These are phyloP conservation scores for Imleria badia DNA, from an alignment of 768 basidiomycete genomes.

Conservation along the genomic window DNA sequence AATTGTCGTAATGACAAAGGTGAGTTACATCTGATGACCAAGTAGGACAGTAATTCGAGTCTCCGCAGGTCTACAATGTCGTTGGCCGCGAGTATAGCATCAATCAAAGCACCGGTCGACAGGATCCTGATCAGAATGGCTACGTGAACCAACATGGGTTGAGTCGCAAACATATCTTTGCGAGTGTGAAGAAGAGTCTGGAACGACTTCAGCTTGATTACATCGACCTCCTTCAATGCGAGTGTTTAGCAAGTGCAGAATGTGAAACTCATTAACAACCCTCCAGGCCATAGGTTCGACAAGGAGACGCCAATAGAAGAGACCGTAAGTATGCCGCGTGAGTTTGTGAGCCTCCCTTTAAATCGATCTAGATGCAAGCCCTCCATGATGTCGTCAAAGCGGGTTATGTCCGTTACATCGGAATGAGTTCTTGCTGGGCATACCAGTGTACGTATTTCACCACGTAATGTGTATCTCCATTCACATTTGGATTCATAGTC, in stretches of 20 bases:
- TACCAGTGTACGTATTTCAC: constrained; percentile 35
- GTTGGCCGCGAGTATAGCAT: constrained; percentile 20
- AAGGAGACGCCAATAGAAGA: constrained; percentile 50
- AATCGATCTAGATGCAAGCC: constrained; percentile 40
- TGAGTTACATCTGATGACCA: constrained; percentile 13
- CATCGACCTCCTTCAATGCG: constrained; percentile 58
- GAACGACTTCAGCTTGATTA: constrained; percentile 49
- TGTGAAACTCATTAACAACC: neutral
- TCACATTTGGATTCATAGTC: constrained; percentile 23
- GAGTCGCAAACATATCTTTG: constrained; percentile 60
- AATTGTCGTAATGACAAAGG: constrained; percentile 80
- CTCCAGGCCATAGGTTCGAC: constrained; percentile 48
- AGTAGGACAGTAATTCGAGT: neutral
- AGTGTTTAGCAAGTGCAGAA: neutral
- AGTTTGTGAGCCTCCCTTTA: neutral
- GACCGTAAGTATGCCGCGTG: constrained; percentile 26
- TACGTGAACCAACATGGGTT: constrained; percentile 50
- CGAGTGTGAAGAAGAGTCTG: constrained; percentile 44
- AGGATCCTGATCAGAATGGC: constrained; percentile 38
- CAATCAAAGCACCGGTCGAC: constrained; percentile 9
- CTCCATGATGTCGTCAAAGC: constrained; percentile 51
- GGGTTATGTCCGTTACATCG: constrained; percentile 48
- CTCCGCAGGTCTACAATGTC: constrained; percentile 43
- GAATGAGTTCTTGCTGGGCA: constrained; percentile 43
- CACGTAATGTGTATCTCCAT: neutral